Conservation (phyloP, 2,329 filamentous ascomycete species). For the Claviceps capensis region DNA sequence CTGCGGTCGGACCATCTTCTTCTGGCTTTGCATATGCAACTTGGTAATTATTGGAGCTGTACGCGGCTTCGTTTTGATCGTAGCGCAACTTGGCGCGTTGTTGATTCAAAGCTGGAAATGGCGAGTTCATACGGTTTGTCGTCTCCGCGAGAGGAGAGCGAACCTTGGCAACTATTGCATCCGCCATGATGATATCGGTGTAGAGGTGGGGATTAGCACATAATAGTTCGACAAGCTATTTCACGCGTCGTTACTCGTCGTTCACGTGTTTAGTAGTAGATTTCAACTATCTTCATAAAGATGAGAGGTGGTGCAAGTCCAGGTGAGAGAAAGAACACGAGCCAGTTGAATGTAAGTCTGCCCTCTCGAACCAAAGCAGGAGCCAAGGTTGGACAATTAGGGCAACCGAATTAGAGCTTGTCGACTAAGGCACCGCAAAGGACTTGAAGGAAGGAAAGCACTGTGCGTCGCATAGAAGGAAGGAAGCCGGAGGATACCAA, state of each 20-base stretch:
- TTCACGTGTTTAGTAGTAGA: constrained; percentile 3
- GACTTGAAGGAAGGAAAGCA: neutral
- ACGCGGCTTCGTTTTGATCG: constrained; percentile 10
- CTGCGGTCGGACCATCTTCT: neutral
- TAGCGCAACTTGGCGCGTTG: constrained; percentile 18
- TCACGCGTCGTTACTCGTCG: constrained; percentile 4
- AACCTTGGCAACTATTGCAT: constrained; percentile 16
- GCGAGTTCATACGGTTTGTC: constrained; percentile 32
- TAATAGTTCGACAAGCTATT: constrained; percentile 15
- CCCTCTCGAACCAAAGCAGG: constrained; percentile 1
- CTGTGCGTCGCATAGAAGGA: neutral
- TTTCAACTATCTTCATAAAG: neutral
- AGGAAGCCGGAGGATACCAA: neutral
- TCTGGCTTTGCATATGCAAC: constrained; percentile 2
- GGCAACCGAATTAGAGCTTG: neutral
- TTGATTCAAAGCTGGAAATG: constrained; percentile 15
- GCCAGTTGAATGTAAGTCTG: neutral
- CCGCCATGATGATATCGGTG: constrained; percentile 15
- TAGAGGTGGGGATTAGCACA: constrained; percentile 19
- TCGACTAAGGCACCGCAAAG: neutral
- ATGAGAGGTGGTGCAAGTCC: neutral
- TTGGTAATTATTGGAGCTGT: constrained; percentile 4
- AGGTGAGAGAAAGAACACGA: constrained; percentile 1
- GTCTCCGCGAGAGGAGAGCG: constrained; percentile 34
- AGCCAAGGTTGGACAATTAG: neutral